Percentiles rank a stretch among this genome's conserved stretches.
These are phyloP conservation scores for Verbena officinalis DNA, from an alignment of 257 asterid genomes.

Conservation along the genomic window DNA sequence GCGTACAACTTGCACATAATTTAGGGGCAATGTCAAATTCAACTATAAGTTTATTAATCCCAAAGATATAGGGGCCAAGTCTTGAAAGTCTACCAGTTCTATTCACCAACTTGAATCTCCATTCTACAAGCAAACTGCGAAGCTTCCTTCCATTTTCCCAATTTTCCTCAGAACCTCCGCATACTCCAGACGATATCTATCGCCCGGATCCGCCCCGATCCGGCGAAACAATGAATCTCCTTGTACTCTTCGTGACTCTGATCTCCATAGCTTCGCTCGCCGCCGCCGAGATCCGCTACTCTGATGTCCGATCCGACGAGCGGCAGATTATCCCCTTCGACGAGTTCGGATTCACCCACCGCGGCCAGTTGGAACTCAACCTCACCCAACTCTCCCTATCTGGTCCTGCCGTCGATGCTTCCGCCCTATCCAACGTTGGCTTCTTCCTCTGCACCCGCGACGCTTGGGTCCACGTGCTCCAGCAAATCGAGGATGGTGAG, in stretches of 20 bases:
- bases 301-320: constrained; percentile 60
- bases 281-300: constrained; percentile 63
- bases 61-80: too few species aligned
- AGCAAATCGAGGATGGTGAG: constrained; percentile 71
- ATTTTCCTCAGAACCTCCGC: too few species aligned
- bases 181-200: too few species aligned
- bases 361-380: constrained; percentile 78
- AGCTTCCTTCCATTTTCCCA: too few species aligned
- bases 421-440: constrained; percentile 57
- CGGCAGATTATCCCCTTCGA: constrained; percentile 75
- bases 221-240: constrained; percentile 35
- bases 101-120: too few species aligned
- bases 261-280: constrained; percentile 37
- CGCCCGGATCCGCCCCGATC: too few species aligned
- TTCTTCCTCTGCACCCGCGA: constrained; percentile 84
- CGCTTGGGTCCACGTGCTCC: constrained; percentile 69
- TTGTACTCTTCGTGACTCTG: constrained; percentile 38
- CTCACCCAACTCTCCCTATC: constrained; percentile 49
- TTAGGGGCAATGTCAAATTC: too few species aligned
- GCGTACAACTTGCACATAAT: too few species aligned
- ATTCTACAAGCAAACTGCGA: too few species aligned
- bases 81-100: too few species aligned
- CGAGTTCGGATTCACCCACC: constrained; percentile 86
- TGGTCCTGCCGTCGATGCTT: constrained; percentile 37
- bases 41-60: too few species aligned